Evolutionary conservation across 2,329 filamentous ascomycete genomes (phyloP).

Genomic region (Cordyceps tenuipes): DNA sequence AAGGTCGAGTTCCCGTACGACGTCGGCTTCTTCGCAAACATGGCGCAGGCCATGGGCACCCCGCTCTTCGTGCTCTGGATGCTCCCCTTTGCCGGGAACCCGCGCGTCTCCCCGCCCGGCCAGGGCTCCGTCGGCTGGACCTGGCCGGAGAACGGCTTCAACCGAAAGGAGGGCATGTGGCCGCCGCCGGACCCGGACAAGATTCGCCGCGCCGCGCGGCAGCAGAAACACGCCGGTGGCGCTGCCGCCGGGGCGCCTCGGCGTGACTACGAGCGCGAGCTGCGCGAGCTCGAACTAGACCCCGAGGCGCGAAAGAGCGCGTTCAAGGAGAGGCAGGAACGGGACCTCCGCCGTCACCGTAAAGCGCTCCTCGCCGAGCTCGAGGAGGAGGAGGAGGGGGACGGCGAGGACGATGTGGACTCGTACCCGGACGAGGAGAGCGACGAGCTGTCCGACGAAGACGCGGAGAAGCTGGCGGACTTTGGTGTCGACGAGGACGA

Average conservation of each 20-base stretch:
- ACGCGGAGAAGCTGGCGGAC: constrained; percentile 66
- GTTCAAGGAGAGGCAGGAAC: constrained; percentile 41
- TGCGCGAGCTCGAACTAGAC: constrained; percentile 27
- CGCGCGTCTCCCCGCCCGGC: constrained; percentile 30
- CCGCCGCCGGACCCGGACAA: constrained; percentile 57
- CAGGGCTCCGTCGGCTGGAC: constrained; percentile 37
- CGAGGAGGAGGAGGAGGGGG: constrained; percentile 38
- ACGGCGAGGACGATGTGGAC: constrained; percentile 41
- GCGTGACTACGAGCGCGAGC: constrained; percentile 26
- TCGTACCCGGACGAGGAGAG: constrained; percentile 28
- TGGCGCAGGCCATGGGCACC: constrained; percentile 68
- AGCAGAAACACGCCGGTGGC: constrained; percentile 21
- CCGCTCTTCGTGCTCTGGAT: constrained; percentile 59
- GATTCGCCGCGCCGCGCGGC: constrained; percentile 33
- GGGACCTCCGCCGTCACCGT: constrained; percentile 32
- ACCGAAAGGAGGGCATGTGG: constrained; percentile 53
- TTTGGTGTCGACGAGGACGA: constrained; percentile 74
- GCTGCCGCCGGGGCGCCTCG: constrained; percentile 20
- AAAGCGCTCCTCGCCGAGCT: constrained; percentile 39
- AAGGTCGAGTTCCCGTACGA: constrained; percentile 77
- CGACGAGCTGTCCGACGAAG: constrained; percentile 62
- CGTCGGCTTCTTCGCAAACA: constrained; percentile 64
- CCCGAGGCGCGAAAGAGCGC: constrained; percentile 39
- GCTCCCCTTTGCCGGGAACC: constrained; percentile 53
- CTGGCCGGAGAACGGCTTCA: constrained; percentile 72